Base-by-base conservation (phyloP, 495 filamentous ascomycete species). In the Aspergillus avenaceus region DNA sequence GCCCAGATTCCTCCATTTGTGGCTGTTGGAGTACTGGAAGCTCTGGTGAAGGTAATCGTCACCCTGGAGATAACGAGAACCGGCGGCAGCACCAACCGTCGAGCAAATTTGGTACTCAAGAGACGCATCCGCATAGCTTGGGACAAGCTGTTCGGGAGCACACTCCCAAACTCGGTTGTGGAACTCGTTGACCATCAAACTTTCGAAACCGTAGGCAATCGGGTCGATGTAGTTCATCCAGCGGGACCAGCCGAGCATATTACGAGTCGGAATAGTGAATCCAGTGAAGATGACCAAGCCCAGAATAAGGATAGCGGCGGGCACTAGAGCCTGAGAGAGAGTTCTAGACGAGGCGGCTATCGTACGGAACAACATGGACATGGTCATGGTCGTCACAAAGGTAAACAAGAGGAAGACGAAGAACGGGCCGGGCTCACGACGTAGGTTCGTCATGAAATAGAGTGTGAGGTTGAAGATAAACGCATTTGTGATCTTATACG, bases 1-100 rank as follows among this genome's bases (percentile, higher is more conserved):
- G 21, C 84, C 85, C 53, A 86, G 61, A 51, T 88, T 87, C n/a
- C 84, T 66, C 85, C 85, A 88, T 24, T 86, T 74, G 55, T 88
- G 80, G 21, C 59, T 66, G 32, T 73, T 62, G 18, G 65, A 69
- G 52, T 87, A 88, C 7, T 67, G 63, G 62, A 76, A 88, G 27
- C 76, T 80, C 5, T 71, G 54, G 22, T 62, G 38, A 21, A 84
- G 74, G 52, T 82, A 86, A 14, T 69, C 64, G 34, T 66, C 71
- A 26, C 83, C 81, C 22, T 53, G 46, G 14, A 88, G 78, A 12
- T 51, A 21, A 0, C 58, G 34, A 1, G 60, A 58, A 19, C 82
- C 84, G 21, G 75, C 65, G 9, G 52, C 59, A 12, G 81, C 74
- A 19, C 85, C 84, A 19, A 76, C 76, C n/a, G 79, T 54, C 22